Evolutionary conservation across 257 asterid species (phyloP).

Genomic region (Solanum chiquidenum): DNA sequence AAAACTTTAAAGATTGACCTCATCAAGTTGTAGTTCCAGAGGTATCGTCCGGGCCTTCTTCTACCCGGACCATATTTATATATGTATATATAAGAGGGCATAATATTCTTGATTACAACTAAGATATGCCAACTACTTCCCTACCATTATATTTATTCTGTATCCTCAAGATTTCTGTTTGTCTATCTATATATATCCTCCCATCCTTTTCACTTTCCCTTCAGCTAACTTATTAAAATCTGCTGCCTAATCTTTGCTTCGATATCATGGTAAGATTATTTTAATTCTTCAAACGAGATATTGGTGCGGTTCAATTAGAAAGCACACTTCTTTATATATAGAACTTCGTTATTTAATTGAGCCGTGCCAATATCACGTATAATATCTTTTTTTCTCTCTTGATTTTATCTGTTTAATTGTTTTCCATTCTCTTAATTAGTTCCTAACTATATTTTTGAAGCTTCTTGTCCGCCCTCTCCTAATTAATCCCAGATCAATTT

Average conservation of each 20-base stretch:
- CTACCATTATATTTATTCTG: constrained; percentile 1
- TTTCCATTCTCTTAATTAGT: background rate
- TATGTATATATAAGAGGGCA: background rate
- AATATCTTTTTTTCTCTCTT: background rate
- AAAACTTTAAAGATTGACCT: background rate
- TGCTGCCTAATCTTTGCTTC: background rate
- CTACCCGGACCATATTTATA: background rate
- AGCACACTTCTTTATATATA: constrained; percentile 33
- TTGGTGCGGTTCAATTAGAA: constrained; percentile 97
- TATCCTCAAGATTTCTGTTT: background rate
- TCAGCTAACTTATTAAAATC: background rate
- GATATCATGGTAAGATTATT: background rate
- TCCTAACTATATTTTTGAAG: background rate
- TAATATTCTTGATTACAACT: background rate
- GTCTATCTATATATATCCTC: background rate
- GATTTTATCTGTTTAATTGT: background rate
- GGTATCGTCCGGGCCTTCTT: background rate
- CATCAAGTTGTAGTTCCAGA: background rate
- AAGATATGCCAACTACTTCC: constrained; percentile 8
- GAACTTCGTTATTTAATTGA: constrained; percentile 82
- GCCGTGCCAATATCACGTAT: constrained; percentile 99
- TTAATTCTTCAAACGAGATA: constrained; percentile 34
- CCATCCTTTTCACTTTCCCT: background rate
- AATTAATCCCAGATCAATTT: background rate
- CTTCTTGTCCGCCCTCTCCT: background rate